Base-by-base conservation (phyloP, 768 basidiomycete genomes). In the Trametopsis cervina region DNA sequence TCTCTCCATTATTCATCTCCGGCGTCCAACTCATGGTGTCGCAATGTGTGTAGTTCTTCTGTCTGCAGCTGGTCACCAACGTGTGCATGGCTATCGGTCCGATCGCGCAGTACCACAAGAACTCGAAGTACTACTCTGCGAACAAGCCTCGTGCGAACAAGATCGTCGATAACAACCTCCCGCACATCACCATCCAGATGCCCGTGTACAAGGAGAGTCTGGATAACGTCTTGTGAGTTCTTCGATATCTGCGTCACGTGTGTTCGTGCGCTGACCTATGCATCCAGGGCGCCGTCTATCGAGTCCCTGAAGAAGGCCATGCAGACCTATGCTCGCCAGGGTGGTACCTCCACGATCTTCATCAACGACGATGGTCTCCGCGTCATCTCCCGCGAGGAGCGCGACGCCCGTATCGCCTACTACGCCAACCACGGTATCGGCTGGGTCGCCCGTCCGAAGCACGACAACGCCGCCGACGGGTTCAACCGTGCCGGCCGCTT, bases 301-400 rank as follows among this genome's bases (percentile, higher is more conserved):
- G 69, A 75, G 26, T 78, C 76, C 2, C 58, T 81, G 45, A 81
- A 81, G 57, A 71, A 69, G 61, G 77, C 78, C 5, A 78, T 81
- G 69, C 75, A 76, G 54, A 80, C 78, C 11, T 80, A 81, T 54
- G 81, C 81, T 24, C 71, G 79, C 3, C 80, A 82, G 54, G 81
- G 80, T n/a, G 81, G 81, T 2, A 73, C 73, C 0, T 75, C 74
- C 44, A 70, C 70, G 15, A 78, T 81, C 53, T 68, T 82, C 51
- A 66, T 82, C 42, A 81, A 79, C 50, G 81, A 83, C 47, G 81
- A 83, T 54, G 81, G 81, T 52, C 61, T 82, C 53, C 76, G 79
- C 41, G 63, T 76, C 13, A 61, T 80, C 36, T 65, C 70, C 17
- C 65, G 67, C 12, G 65, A 64, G 4, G 77, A 79, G 1, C 72